These are phyloP conservation scores for Raffaelea albimanens DNA, from an alignment of 2,329 filamentous ascomycete genomes.

Conservation along the genomic window DNA sequence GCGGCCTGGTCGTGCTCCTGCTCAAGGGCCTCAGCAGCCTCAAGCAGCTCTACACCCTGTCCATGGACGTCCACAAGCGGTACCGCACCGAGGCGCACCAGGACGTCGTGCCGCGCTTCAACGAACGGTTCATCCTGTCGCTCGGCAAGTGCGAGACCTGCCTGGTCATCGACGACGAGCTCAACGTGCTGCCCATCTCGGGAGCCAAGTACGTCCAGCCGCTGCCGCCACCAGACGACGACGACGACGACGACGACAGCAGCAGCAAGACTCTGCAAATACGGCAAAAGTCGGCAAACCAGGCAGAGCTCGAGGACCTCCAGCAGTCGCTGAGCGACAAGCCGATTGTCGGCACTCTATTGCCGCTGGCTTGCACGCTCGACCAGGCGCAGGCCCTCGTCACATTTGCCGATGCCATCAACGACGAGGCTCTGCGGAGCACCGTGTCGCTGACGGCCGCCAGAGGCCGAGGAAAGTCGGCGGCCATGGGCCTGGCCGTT, in stretches of 20 bases:
- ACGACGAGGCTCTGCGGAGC: constrained; percentile 88
- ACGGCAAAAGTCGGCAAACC: constrained; percentile 65
- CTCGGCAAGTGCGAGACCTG: constrained; percentile 92
- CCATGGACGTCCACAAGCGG: constrained; percentile 95
- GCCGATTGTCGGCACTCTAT: constrained; percentile 74
- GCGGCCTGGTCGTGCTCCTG: constrained; percentile 79
- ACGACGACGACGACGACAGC: constrained; percentile 59
- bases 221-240: constrained; percentile 65
- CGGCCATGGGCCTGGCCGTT: constrained; percentile 86
- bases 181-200: constrained; percentile 95
- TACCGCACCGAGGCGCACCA: constrained; percentile 94
- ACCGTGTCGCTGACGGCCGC: constrained; percentile 91
- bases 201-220: constrained; percentile 84
- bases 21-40: constrained; percentile 95
- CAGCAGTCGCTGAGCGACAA: constrained; percentile 82
- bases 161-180: constrained; percentile 91
- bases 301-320: constrained; percentile 71
- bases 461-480: constrained; percentile 93
- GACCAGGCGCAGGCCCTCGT: constrained; percentile 96
- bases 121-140: constrained; percentile 92
- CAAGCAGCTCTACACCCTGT: constrained; percentile 92
- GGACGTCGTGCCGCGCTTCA: constrained; percentile 92
- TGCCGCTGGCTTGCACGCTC: constrained; percentile 78
- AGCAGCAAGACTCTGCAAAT: neutral
- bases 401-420: constrained; percentile 92